Evolutionary conservation across 306 rosid species (phyloP), one percentile per base, ranked within the genome.

Genomic region (Phaseolus lunatus): DNA sequence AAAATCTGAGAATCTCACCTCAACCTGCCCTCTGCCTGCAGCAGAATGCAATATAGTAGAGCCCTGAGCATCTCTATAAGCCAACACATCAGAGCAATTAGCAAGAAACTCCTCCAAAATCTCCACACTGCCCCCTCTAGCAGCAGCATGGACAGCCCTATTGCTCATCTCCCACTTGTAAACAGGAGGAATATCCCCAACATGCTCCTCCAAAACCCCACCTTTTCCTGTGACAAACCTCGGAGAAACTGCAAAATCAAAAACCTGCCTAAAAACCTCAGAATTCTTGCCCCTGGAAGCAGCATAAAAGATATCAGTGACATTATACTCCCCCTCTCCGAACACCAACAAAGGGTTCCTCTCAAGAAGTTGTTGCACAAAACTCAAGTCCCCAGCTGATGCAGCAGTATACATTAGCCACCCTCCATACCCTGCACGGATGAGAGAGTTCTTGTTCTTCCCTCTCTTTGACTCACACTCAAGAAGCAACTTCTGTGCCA

Each of bases 361-460:
- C 67, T 77, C 74, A 24, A 77, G 81, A 66, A 77, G 81, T 12
- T 52, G 29, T 7, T 77, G 74, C 58, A 77, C 81, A 66, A 90
- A 93, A 70, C 82, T 78, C 31, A 87, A 75, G 67, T 93, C 93
- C 1, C 96, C 97, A 9, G 97, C 94, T 29, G 97, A 93, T 27
- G 97, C 96, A 70, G 97, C 96, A 14, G 96, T 93, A 88, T 93
- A 93, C 85, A 93, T 87, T 27, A 93, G 86, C 97, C 96, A 93
- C 39, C 97, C 97, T 7, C 97, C 97, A 77, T 89, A 93, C 29
- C 97, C 94, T 0, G 88, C 91, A 1, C 85, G 73, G 54, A 90
- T 86, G 44, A 93, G 89, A 4, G 97, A 93, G 78, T 85, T 93
- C 20, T 73, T 73, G 11, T 81, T 84, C 43, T 3, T 31, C 26